Base-by-base conservation (phyloP, 768 basidiomycete genomes). In the Mycena kentingensis region DNA sequence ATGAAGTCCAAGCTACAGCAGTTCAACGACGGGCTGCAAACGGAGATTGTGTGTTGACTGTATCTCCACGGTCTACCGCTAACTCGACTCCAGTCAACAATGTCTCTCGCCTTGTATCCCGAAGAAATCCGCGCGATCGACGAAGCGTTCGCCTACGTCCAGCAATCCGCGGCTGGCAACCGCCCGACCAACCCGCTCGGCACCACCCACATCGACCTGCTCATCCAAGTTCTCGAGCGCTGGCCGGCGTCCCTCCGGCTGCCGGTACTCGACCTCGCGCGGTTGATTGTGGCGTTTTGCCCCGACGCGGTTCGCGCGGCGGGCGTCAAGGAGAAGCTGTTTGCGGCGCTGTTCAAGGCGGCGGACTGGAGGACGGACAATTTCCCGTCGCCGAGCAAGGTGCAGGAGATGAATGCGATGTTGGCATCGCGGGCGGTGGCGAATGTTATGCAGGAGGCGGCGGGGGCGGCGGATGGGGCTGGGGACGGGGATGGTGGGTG, bases 201-300 rank as follows among this genome's bases (percentile, higher is more conserved):
- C 2, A 58, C 64, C n/a, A 52, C 69, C 3, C 87, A 91, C 60
- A 63, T 87, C 15, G 83, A 89, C 34, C 76, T 77, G 5, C 75
- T 91, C 29, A 73, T 83, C 12, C 76, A 80, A 26, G 76, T 91
- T 26, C 71, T 91, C 28, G 80, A 83, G 36, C 79, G 88, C 27
- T 93, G 90, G 90, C 90, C 91, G 4, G 65, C 75, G 6, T 75
- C 82, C 1, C 82, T 85, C 55, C 78, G 85, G 22, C 92, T 90
- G 67, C 90, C 90, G 93, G 92, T 95, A 12, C 83, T 98, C 63
- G 96, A 98, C 63, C 79, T 98, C 12, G 77, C 83, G 46, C 85
- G 97, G 34, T 75, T 96, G 32, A 67, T 96, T 15, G 74, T 83
- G 18, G 88, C 82, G 2, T 86, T 79, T 64, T 80, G 78, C 43